These are phyloP conservation scores for Dentipellis fragilis DNA, from an alignment of 768 basidiomycete genomes.

Conservation along the genomic window DNA sequence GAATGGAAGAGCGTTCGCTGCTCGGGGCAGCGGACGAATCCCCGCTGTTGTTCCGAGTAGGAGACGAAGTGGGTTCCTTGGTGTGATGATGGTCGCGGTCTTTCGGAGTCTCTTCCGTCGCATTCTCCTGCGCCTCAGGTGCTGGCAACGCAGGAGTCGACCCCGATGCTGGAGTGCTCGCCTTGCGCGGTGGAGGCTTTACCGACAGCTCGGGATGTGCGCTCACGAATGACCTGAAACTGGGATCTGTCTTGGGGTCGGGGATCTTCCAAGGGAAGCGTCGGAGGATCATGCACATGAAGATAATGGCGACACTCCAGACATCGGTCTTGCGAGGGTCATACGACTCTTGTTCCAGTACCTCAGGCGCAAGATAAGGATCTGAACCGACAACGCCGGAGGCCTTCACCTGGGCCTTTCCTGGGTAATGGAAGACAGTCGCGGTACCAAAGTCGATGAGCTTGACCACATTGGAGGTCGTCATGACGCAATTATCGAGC, in stretches of 20 bases:
- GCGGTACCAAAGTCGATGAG: slow-evolving; percentile 99
- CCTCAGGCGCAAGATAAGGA: slow-evolving; percentile 97
- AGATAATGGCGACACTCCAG: slow-evolving; percentile 97
- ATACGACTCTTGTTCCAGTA: slow-evolving; percentile 69
- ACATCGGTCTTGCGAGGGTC: slow-evolving; percentile 98
- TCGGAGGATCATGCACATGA: slow-evolving; percentile 96
- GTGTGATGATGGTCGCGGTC: background rate
- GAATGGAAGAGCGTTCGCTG: background rate
- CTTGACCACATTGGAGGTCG: slow-evolving; percentile 88
- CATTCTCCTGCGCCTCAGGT: background rate
- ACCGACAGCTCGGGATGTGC: slow-evolving; percentile 80
- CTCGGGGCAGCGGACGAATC: background rate
- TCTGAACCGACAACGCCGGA: slow-evolving; percentile 94
- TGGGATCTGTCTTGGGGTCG: slow-evolving; percentile 85
- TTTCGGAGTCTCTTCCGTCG: background rate
- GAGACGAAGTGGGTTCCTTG: background rate
- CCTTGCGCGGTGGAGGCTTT: slow-evolving; percentile 17
- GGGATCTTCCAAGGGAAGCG: slow-evolving; percentile 99
- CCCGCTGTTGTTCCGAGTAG: background rate
- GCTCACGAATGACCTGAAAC: slow-evolving; percentile 84
- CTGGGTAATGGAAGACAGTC: slow-evolving; percentile 98
- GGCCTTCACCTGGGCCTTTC: slow-evolving; percentile 68
- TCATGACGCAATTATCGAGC: slow-evolving; percentile 99
- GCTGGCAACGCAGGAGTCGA: background rate
- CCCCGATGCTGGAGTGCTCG: background rate